Percentiles rank a stretch among this genome's conserved stretches.
Conservation (phyloP, 257 asterid genomes). For the Solanum microdontum region DNA sequence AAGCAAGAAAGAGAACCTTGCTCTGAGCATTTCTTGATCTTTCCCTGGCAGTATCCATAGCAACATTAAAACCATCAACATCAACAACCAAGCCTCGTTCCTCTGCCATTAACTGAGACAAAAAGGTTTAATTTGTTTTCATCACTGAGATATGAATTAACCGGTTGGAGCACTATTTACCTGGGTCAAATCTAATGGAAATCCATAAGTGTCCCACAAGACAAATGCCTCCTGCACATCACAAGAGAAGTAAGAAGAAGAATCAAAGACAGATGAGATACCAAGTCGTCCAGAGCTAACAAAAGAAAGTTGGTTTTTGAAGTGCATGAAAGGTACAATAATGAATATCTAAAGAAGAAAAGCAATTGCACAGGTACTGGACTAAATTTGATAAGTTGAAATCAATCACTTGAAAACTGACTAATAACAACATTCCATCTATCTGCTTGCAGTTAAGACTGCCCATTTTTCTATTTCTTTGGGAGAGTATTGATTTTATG, state of each 20-base stretch:
- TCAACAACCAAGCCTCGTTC: constrained; percentile 88
- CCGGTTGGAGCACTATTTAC: constrained; percentile 18
- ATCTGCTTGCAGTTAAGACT: background rate
- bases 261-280: background rate
- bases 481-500: background rate
- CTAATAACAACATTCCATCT: background rate
- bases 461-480: background rate
- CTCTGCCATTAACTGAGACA: constrained; percentile 86
- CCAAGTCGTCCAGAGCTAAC: background rate
- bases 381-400: background rate
- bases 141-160: background rate
- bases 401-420: background rate
- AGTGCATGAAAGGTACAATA: background rate
- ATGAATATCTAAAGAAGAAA: background rate
- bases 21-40: constrained; percentile 88
- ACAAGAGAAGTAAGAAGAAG: constrained; percentile 7
- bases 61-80: constrained; percentile 51
- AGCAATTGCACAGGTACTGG: background rate
- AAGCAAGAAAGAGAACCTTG: constrained; percentile 44
- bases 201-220: constrained; percentile 95
- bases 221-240: constrained; percentile 85
- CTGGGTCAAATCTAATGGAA: constrained; percentile 98
- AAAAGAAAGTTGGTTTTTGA: background rate
- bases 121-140: background rate
- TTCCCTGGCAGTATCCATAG: constrained; percentile 85